A percentile compares a stretch with the other conserved stretches of the same genome.
Conservation (phyloP, 148 eudicot genomes). For the Dianthus caryophyllus region DNA sequence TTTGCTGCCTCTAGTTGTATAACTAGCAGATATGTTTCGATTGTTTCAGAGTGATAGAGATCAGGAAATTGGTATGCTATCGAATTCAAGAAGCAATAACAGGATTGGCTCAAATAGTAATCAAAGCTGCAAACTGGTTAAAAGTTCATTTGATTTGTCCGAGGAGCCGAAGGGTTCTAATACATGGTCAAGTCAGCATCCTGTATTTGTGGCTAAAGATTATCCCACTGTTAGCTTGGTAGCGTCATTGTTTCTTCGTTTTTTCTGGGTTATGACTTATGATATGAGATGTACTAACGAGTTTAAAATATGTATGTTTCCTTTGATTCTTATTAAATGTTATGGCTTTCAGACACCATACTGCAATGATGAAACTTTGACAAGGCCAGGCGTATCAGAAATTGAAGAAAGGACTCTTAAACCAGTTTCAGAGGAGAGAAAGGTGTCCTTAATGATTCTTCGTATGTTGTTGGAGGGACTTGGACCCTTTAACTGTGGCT, state of each 20-base stretch:
- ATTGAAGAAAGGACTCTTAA: conserved; percentile 69
- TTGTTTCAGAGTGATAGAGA: conserved; percentile 42
- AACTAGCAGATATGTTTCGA: not conserved
- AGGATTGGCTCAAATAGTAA: conserved; percentile 16
- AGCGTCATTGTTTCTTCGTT: too few species aligned
- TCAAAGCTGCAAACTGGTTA: conserved; percentile 21
- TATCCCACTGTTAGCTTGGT: conserved; percentile 21
- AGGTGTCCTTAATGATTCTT: conserved; percentile 33
- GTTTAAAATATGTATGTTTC: not conserved
- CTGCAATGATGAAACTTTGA: conserved; percentile 47
- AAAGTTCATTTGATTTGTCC: conserved; percentile 38
- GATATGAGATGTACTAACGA: not conserved
- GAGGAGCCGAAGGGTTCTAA: conserved; percentile 26
- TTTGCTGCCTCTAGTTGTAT: not conserved
- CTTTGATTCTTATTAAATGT: conserved; percentile 24
- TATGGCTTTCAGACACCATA: conserved; percentile 35
- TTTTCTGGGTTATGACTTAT: not conserved
- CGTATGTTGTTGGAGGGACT: too few species aligned
- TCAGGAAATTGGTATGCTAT: conserved; percentile 23
- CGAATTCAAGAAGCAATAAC: conserved; percentile 24
- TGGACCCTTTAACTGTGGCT: not conserved
- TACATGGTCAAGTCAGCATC: conserved; percentile 28
- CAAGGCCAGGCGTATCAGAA: conserved; percentile 43
- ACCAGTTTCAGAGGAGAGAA: conserved; percentile 55
- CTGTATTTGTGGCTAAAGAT: conserved; percentile 35